A percentile compares a stretch with the other conserved stretches of the same genome.
These are phyloP conservation scores for Penicillium sp. DNA, from an alignment of 2,329 filamentous ascomycete species.

Conservation along the genomic window DNA sequence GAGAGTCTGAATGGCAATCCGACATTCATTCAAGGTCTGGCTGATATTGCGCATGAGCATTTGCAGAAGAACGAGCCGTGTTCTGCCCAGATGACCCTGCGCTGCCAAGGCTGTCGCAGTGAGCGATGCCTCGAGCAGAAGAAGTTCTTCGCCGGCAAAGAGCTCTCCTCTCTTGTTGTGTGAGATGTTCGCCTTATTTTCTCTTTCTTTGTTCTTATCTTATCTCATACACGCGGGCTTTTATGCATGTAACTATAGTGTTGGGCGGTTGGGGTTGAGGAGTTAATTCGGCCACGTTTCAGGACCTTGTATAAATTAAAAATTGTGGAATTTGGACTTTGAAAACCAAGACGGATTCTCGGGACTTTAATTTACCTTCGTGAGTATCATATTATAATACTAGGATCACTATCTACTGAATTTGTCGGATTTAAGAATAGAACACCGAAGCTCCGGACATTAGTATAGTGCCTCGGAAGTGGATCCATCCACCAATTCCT, in stretches of 20 bases:
- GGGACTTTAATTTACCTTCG: not conserved
- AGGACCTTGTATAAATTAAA: slow-evolving; percentile 3
- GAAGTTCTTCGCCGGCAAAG: slow-evolving; percentile 60
- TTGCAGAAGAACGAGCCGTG: slow-evolving; percentile 69
- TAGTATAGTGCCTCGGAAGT: not conserved
- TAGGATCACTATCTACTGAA: too few species aligned
- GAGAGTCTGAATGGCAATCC: slow-evolving; percentile 90
- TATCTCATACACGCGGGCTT: not conserved
- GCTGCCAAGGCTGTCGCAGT: slow-evolving; percentile 91
- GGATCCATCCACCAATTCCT: not conserved
- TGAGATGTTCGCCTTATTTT: slow-evolving; percentile 1
- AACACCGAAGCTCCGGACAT: not conserved
- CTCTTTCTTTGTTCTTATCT: not conserved
- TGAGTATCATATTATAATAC: too few species aligned
- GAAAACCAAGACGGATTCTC: not conserved
- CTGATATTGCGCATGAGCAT: slow-evolving; percentile 81
- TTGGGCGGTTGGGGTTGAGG: slow-evolving; percentile 4
- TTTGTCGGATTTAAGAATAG: not conserved
- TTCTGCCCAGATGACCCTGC: slow-evolving; percentile 81
- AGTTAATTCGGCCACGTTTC: slow-evolving; percentile 4
- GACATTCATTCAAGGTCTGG: slow-evolving; percentile 86
- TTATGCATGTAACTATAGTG: slow-evolving; percentile 2
- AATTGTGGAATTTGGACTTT: not conserved
- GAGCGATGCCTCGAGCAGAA: slow-evolving; percentile 77
- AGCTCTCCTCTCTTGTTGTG: slow-evolving; percentile 33